Evolutionary conservation across 345 rosid species (phyloP).

Genomic region (Hevea brasiliensis): DNA sequence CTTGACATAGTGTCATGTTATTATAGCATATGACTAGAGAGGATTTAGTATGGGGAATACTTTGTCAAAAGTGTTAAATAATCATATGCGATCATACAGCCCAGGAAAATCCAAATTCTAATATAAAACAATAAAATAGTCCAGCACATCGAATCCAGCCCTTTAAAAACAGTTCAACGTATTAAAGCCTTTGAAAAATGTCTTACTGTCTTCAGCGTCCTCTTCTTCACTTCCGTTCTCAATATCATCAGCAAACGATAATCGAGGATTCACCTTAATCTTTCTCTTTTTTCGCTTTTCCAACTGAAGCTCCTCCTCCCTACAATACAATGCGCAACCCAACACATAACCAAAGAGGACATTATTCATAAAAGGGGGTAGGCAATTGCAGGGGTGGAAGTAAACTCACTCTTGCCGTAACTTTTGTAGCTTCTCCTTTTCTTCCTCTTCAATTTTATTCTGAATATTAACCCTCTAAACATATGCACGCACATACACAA

Average conservation of each 20-base stretch:
- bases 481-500: background rate
- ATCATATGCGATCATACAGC: background rate
- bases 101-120: background rate
- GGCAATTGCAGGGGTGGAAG: background rate
- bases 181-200: background rate
- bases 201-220: constrained; percentile 51
- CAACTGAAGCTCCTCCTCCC: constrained; percentile 89
- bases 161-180: background rate
- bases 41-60: background rate
- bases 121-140: background rate
- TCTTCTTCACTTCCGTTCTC: constrained; percentile 83
- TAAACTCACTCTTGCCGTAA: constrained; percentile 81
- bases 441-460: constrained; percentile 92
- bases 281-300: constrained; percentile 93
- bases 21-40: background rate
- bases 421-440: constrained; percentile 93
- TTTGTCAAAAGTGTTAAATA: background rate
- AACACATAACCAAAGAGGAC: constrained; percentile 9
- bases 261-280: constrained; percentile 65
- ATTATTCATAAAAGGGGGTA: background rate
- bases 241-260: constrained; percentile 84
- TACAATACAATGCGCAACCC: constrained; percentile 20
- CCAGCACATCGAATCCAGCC: background rate
- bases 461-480: constrained; percentile 86
- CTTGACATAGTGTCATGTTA: background rate